Base-by-base conservation (phyloP, 1,139 yeast species). In the Pichia norvegensis region DNA sequence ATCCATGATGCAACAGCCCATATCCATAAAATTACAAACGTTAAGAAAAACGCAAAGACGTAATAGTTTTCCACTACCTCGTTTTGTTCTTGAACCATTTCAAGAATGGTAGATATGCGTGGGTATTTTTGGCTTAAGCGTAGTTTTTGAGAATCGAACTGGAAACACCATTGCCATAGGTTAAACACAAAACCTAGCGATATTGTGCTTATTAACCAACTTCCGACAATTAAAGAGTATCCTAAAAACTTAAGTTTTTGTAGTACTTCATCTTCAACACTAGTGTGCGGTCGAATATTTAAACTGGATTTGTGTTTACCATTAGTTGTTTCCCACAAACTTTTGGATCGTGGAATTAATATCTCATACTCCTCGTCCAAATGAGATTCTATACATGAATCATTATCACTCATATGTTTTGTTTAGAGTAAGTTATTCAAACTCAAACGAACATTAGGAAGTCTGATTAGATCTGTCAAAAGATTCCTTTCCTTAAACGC, bases 1-100 rank as follows among this genome's bases (percentile, higher is more conserved):
- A 80, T 69, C 94, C 94, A 84, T 7, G 88, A 79, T 3, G 75
- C 67, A 8, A 81, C 64, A 38, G 87, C 77, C 92, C 94, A 84
- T 62, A 85, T 74, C 92, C 94, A 84, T 1, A 75, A 61, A 8
- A 81, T 74, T 25, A 81, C 78, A 47, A 77, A 78, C 10, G 76
- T 67, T 44, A 82, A 67, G 65, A 81, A 72, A 20, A 76, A 56
- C 23, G 75, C 65, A 41, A 76, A 62, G 2, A 81, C 69, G 53
- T 77, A 76, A 52, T 73, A 71, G 52, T 78, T 59, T 64, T 53
- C 56, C 9, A 58, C 41, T 6, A 54, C 52, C 14, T 46, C 43
- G 10, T 52, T 49, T 25, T 54, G 53, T 17, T 53, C 50, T 4
- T 36, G 23, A 5, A 53, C 33, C 22, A 45, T 45, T 6, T 42